Percentiles rank a stretch among this genome's conserved stretches.
phyloP scores from a whole-genome alignment of 176 grass and related monocot species.

The Alloteropsis semialata region DNA sequence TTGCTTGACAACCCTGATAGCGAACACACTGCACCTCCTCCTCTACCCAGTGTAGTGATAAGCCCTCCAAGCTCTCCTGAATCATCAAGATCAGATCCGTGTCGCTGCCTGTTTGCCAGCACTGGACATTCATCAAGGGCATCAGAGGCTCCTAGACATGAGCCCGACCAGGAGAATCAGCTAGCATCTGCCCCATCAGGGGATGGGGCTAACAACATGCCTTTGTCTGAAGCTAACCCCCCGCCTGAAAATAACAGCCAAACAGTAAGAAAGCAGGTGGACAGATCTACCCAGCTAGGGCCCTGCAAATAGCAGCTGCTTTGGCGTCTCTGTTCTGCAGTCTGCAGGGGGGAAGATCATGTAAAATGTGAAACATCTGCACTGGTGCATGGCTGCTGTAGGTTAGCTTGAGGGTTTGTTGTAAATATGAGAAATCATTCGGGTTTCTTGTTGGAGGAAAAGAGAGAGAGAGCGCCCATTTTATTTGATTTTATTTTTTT shows the following conservation, averaged over 20 bases:
- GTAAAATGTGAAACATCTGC: conserved; percentile 9
- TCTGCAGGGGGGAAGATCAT: not conserved
- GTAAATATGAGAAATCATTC: conserved; percentile 43
- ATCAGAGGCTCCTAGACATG: conserved; percentile 40
- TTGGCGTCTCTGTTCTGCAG: not conserved
- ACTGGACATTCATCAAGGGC: conserved; percentile 38
- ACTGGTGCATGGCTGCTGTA: conserved; percentile 13
- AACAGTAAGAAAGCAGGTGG: conserved; percentile 37
- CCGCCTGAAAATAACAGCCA: conserved; percentile 34
- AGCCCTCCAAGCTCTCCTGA: conserved; percentile 39
- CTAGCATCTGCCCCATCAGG: conserved; percentile 13
- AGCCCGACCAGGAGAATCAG: conserved; percentile 49
- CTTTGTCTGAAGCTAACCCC: conserved; percentile 23
- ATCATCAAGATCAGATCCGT: conserved; percentile 42
- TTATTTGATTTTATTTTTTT: not conserved
- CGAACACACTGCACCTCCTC: conserved; percentile 36
- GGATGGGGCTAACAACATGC: conserved; percentile 32
- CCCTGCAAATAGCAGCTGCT: conserved; percentile 33
- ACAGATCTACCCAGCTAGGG: conserved; percentile 36
- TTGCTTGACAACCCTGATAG: conserved; percentile 62
- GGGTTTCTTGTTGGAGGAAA: conserved; percentile 16
- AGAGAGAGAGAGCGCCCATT: not conserved
- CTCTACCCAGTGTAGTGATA: conserved; percentile 23
- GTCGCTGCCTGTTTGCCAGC: conserved; percentile 39
- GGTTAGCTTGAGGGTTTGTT: conserved; percentile 25